Evolutionary conservation across 169 alveolate species (phyloP), one percentile per base, ranked within the genome.

Genomic region (Fabrea salina): DNA sequence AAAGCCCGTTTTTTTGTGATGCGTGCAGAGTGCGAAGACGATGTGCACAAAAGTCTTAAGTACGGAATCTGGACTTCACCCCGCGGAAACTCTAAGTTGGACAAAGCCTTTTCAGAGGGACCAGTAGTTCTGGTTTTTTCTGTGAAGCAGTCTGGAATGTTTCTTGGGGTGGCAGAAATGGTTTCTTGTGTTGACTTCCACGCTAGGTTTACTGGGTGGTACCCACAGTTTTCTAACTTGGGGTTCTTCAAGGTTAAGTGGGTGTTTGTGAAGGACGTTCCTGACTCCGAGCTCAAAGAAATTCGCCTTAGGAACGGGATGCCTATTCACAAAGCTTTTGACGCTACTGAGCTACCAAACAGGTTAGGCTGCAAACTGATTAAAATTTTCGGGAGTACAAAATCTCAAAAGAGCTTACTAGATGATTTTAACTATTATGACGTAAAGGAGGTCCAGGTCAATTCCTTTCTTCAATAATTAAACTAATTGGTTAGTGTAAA

Each of bases 41-140:
- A 86, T 72, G 72, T 86, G 30, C 91, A 86, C 80, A 86, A 86
- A 76, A 43, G 80, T 4, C 67, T 85, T 25, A 85, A 85, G 54
- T 85, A 85, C 78, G 78, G 74, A 1, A 72, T 82, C 44, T 85
- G 90, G 87, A 57, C 85, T 4, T 50, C 79, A 13, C 61, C 85
- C 0, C 59, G 64, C 49, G 72, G 54, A 49, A 84, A 84, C 68
- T 43, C 5, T 19, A 79, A 39, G 25, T 53, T 84, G 35, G 54
- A 81, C 51, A 53, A 79, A 19, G 84, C 51, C 5, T 84, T 53
- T 67, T 43, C 43, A 41, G 67, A 27, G 44, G 30, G 54, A 30
- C 80, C 81, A 22, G 74, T 85, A 3, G 75, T 59, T 72, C 51
- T 84, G 32, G 51, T 84, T 41, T 84, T 79, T 35, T 76, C 68